phyloP scores from a whole-genome alignment of 139 green algal genomes.

The Mychonastes homosphaera region DNA sequence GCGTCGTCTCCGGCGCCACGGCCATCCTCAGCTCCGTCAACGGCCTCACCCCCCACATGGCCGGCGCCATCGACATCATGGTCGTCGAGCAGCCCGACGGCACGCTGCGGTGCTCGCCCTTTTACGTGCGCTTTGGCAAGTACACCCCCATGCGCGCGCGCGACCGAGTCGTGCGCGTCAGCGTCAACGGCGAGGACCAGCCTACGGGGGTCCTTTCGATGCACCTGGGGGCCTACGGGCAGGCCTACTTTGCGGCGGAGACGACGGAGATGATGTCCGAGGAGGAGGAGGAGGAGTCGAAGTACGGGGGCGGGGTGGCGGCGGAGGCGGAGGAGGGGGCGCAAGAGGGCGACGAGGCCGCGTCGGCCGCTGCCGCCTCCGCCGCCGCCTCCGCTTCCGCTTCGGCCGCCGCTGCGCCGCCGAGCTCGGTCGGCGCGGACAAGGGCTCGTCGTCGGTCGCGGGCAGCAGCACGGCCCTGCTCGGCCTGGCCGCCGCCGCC shows the following conservation, averaged over 20 bases:
- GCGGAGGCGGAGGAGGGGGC: too few species aligned
- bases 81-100: constrained; percentile 78
- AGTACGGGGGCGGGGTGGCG: too few species aligned
- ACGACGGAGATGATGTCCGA: constrained; percentile 29
- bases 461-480: background rate
- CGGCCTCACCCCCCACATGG: constrained; percentile 59
- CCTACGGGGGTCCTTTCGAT: constrained; percentile 26
- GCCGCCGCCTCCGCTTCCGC: too few species aligned
- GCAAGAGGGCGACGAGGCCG: too few species aligned
- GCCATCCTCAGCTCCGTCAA: constrained; percentile 42
- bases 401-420: too few species aligned
- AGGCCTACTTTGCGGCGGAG: constrained; percentile 62
- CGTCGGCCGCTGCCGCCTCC: too few species aligned
- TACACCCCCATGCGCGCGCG: constrained; percentile 70
- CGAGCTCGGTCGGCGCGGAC: too few species aligned
- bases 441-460: too few species aligned
- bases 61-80: constrained; percentile 85
- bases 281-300: too few species aligned
- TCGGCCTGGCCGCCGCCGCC: background rate
- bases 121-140: constrained; percentile 92
- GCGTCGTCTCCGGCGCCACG: constrained; percentile 43
- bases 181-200: constrained; percentile 58
- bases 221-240: constrained; percentile 65
- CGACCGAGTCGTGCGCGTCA: constrained; percentile 58
- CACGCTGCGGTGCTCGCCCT: constrained; percentile 65